Base-by-base conservation (phyloP, 164 flowering plant genomes). In the Dillenia turbinata region DNA sequence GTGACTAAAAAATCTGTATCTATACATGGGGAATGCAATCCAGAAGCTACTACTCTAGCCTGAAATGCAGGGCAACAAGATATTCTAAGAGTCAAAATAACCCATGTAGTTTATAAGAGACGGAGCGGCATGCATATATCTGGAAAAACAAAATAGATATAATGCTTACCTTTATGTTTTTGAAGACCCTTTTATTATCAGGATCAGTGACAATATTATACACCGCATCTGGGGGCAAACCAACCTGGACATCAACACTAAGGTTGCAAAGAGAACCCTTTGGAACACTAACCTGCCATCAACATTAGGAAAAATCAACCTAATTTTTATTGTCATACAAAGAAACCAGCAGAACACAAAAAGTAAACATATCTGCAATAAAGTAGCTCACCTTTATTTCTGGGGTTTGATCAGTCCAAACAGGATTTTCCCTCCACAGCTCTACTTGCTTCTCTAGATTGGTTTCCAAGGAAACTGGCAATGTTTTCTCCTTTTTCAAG, bases 211-310 rank as follows among this genome's bases (percentile, higher is more conserved):
- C 90, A 62, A 94, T 94, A 66, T 91, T 74, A 66, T 81, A 94
- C 5, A 91, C 80, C 33, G 97, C 94, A 84, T 94, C 99, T 13
- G 99, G 99, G 33, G 99, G 99, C 78, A 94, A 79, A 14, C 99
- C 97, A 63, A 88, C 81, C 75, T 86, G 68, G 56, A 89, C 80
- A 65, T 78, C 71, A 59, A 80, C 85, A 63, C 60, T 78, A 60
- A 94, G 96, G 65, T 86, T 80, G 84, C 97, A 85, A 60, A 94
- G 83, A 69, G 97, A 86, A 67, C 96, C 99, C 76, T 89, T 83
- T 16, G 99, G 97, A 46, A 91, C 86, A 24, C 73, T 89, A 56
- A 91, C 99, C 99, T 94, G 90, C 74, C 62, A 78, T 72, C 47
- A 72, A 43, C 50, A 14, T 8, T 12, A 63, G 47, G 45, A 45